These are phyloP conservation scores for Paramecium bursaria DNA, from an alignment of 73 alveolate genomes.

Conservation along the genomic window DNA sequence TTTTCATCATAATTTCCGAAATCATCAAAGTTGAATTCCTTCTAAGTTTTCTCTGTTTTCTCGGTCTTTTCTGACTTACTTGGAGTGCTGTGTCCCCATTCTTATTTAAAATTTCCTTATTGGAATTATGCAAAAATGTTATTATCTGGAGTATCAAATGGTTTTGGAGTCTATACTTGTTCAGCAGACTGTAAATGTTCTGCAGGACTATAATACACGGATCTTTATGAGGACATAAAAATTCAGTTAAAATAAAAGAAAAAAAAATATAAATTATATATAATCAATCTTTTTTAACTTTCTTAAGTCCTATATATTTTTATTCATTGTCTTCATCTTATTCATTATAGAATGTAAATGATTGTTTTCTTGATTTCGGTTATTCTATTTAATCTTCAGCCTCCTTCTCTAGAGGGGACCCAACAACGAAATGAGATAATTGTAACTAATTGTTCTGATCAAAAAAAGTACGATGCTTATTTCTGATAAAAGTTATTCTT, in stretches of 20 bases:
- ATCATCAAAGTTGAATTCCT: constrained; percentile 18
- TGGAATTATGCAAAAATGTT: background rate
- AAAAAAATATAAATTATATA: constrained; percentile 6
- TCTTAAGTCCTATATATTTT: background rate
- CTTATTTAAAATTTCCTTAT: background rate
- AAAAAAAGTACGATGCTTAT: too few relatives aligned
- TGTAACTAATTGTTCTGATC: too few relatives aligned
- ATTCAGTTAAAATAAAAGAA: constrained; percentile 19
- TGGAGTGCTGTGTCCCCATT: background rate
- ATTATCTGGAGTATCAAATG: too few relatives aligned
- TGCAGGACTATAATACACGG: constrained; percentile 7
- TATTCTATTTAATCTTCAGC: constrained; percentile 28
- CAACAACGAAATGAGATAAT: too few relatives aligned
- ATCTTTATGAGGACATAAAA: constrained; percentile 44
- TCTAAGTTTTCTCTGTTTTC: background rate
- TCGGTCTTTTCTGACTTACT: background rate
- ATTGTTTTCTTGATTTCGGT: constrained; percentile 36
- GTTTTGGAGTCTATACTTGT: background rate
- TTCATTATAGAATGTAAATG: constrained; percentile 54
- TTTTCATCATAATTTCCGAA: constrained; percentile 3
- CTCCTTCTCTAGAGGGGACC: too few relatives aligned
- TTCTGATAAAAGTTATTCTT: too few relatives aligned
- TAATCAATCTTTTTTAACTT: constrained; percentile 32
- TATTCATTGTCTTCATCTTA: constrained; percentile 45
- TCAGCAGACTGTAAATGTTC: background rate